phyloP scores from a whole-genome alignment of 768 basidiomycete species.

The Tremella yokohamensis region DNA sequence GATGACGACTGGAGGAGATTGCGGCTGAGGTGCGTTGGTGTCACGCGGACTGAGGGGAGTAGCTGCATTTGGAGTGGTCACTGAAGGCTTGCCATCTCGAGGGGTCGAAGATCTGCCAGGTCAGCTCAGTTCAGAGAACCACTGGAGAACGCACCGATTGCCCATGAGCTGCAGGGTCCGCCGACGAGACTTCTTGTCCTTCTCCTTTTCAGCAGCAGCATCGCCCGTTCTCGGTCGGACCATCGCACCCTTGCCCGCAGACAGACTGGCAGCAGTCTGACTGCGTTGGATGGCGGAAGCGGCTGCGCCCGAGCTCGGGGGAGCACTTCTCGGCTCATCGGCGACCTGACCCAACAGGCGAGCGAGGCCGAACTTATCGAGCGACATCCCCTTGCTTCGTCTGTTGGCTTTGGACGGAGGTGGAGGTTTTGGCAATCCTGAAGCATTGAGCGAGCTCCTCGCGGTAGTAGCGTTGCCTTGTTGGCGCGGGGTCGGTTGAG shows the following conservation, averaged over 20 bases:
- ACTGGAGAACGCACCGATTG: slow-evolving; percentile 51
- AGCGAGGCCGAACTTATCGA: slow-evolving; percentile 74
- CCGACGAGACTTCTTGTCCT: slow-evolving; percentile 57
- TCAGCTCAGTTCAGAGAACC: not conserved
- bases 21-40: slow-evolving; percentile 23
- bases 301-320: slow-evolving; percentile 24
- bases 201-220: not conserved
- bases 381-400: slow-evolving; percentile 66
- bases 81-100: slow-evolving; percentile 10
- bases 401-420: slow-evolving; percentile 41
- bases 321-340: slow-evolving; percentile 24
- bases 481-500: not conserved
- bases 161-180: slow-evolving; percentile 87
- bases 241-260: slow-evolving; percentile 3
- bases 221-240: slow-evolving; percentile 11
- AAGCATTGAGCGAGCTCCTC: slow-evolving; percentile 13
- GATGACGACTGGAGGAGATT: slow-evolving; percentile 29
- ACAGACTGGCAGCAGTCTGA: slow-evolving; percentile 2
- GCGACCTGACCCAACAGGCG: slow-evolving; percentile 59
- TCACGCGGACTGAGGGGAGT: slow-evolving; percentile 33
- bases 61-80: slow-evolving; percentile 29
- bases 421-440: slow-evolving; percentile 25
- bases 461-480: not conserved
- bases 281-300: slow-evolving; percentile 13
- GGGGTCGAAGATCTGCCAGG: not conserved